Percentiles rank a stretch among this genome's conserved stretches.
These are phyloP conservation scores for Orychophragmus violaceus DNA, from an alignment of 345 rosid genomes.

Conservation along the genomic window DNA sequence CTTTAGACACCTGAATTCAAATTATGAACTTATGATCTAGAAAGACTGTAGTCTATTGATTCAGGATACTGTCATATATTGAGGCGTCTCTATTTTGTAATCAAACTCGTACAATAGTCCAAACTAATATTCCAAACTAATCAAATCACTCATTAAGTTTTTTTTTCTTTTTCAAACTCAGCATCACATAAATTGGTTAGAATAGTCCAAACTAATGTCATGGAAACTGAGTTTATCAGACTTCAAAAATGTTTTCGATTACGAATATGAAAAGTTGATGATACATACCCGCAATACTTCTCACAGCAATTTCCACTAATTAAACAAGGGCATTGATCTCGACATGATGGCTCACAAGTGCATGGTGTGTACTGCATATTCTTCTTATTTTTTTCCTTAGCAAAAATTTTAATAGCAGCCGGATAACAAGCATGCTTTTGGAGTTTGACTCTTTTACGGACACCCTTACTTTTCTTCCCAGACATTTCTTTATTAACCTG, in stretches of 20 bases:
- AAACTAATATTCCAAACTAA: no score
- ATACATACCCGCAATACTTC: conserved; percentile 94
- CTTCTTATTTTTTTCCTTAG: conserved; percentile 51
- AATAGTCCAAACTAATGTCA: background rate
- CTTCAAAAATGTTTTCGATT: background rate
- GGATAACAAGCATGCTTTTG: conserved; percentile 82
- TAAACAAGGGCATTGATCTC: conserved; percentile 74
- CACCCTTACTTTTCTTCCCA: conserved; percentile 37
- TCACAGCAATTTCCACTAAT: conserved; percentile 80
- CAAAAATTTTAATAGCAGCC: conserved; percentile 57
- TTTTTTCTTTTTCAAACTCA: background rate
- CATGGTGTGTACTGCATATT: conserved; percentile 87
- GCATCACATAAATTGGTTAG: background rate
- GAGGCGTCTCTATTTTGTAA: background rate
- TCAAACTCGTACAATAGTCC: background rate
- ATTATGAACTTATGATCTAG: background rate
- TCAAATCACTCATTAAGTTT: no score
- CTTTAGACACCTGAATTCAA: conserved; percentile 59
- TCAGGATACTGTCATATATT: background rate
- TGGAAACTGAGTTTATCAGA: background rate
- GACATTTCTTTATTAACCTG: conserved; percentile 3
- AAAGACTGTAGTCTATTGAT: background rate
- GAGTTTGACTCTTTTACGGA: conserved; percentile 56
- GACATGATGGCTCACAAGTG: conserved; percentile 77
- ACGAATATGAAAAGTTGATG: background rate